A percentile compares a stretch with the other conserved stretches of the same genome.
Conservation (phyloP, 1,139 yeast genomes). For the Meyerozyma sp. region DNA sequence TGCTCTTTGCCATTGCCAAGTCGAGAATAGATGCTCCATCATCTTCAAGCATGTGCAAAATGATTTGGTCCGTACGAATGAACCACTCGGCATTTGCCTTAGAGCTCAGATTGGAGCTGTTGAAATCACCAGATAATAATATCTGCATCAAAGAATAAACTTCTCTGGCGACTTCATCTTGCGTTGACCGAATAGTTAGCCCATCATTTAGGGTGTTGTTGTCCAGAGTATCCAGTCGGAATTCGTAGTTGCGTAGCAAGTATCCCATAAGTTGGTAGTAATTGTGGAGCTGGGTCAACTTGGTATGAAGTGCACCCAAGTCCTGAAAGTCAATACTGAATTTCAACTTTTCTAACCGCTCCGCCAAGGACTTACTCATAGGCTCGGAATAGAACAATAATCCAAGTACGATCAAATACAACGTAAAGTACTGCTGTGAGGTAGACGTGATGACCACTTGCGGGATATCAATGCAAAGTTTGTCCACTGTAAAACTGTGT, state of each 20-base stretch:
- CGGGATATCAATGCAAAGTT: constrained; percentile 36
- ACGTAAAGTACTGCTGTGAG: constrained; percentile 37
- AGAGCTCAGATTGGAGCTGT: constrained; percentile 3
- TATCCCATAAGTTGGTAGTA: constrained; percentile 19
- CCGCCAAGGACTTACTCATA: constrained; percentile 27
- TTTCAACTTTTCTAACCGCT: constrained; percentile 34
- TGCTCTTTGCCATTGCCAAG: constrained; percentile 34
- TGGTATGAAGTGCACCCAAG: constrained; percentile 22
- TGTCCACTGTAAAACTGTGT: constrained; percentile 8
- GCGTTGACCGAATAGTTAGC: constrained; percentile 22
- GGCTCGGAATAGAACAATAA: constrained; percentile 41
- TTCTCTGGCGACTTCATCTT: constrained; percentile 27
- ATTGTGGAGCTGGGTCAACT: constrained; percentile 23
- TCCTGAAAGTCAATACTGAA: constrained; percentile 42
- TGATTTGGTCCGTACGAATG: constrained; percentile 49
- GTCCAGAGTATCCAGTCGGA: constrained; percentile 27
- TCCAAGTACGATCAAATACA: constrained; percentile 31
- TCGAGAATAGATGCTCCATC: constrained; percentile 39
- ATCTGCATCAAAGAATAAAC: constrained; percentile 35
- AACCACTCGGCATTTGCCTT: constrained; percentile 46
- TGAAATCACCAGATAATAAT: constrained; percentile 31
- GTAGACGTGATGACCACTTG: constrained; percentile 36
- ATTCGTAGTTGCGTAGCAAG: constrained; percentile 29
- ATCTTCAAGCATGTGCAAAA: constrained; percentile 40
- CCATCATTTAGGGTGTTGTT: constrained; percentile 37